A percentile compares a stretch with the other conserved stretches of the same genome.
Evolutionary conservation across 2,329 filamentous ascomycete genomes (phyloP).

Genomic region (Stachybotrys chartarum): DNA sequence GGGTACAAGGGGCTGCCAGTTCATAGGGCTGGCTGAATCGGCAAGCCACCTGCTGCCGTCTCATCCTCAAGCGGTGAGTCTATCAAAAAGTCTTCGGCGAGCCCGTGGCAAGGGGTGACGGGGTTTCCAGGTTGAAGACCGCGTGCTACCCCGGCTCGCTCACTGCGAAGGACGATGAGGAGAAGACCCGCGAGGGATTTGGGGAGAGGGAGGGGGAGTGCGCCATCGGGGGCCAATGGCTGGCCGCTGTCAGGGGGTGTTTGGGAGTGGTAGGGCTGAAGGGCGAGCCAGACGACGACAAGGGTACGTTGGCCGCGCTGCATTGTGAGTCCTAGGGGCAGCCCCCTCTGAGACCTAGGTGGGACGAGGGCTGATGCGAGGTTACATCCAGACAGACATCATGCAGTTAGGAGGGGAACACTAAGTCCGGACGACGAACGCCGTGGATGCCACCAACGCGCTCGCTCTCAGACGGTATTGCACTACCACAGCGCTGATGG

Average conservation of each 20-base stretch:
- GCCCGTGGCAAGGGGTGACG: conserved; percentile 9
- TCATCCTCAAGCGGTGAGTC: conserved; percentile 12
- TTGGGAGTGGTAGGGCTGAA: not conserved
- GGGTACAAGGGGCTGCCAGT: not conserved
- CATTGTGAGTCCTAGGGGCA: not conserved
- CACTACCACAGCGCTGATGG: too few species aligned
- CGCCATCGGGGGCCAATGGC: too few species aligned
- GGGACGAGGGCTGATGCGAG: too few species aligned
- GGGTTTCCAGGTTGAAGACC: too few species aligned
- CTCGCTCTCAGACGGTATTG: too few species aligned
- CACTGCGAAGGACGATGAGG: not conserved
- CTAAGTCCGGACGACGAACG: too few species aligned
- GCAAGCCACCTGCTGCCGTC: conserved; percentile 3
- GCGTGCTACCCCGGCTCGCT: not conserved
- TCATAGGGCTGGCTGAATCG: conserved; percentile 18
- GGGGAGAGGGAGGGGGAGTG: not conserved
- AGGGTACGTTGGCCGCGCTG: not conserved
- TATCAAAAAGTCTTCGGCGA: conserved; percentile 14
- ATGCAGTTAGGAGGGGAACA: too few species aligned
- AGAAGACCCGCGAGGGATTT: too few species aligned
- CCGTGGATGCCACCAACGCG: too few species aligned
- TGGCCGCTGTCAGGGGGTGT: too few species aligned
- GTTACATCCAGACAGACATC: not conserved
- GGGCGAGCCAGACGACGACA: not conserved
- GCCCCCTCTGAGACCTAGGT: too few species aligned